Base-by-base conservation (phyloP, 805 yeast species). In the Candida ortonii region DNA sequence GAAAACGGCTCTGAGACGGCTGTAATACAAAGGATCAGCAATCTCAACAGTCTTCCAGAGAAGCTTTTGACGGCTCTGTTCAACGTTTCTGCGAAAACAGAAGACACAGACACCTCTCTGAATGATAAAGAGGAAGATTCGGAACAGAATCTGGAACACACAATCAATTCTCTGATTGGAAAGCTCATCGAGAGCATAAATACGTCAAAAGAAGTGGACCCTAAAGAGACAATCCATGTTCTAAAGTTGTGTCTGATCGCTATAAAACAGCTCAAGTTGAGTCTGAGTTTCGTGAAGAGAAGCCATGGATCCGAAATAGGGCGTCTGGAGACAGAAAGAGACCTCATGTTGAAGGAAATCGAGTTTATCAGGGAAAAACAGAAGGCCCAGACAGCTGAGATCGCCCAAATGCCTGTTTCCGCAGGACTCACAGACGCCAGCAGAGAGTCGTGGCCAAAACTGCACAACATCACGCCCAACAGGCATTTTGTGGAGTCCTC, bases 101-200 rank as follows among this genome's bases (percentile, higher is more conserved):
- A 10, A 27, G 10, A 10, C 14, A 11, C 15, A 6, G 13, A 22
- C 5, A 9, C 24, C 24, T 14, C 24, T n/a, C 24, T 27, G 8
- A 22, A 7, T 12, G 29, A 34, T 6, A 14, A 14, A 7, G 27
- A 38, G 19, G 18, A 16, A 10, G 28, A 27, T 26, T 57, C 5
- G 38, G 50, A 10, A 40, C 55, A 37, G 55, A 65, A 25, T 49
- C 55, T 47, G 41, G 61, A 39, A 41, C 35, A 12, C 37, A 45
- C 29, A 21, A 22, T 46, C 24, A 38, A 26, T 15, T 27, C 29
- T 22, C 30, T 46, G 15, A 44, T 46, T 12, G 9, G 18, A 15
- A 46, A 35, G 19, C 23, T 44, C 20, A 24, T 36, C 4, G 16
- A 22, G 13, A 14, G 17, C 10, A 9, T 6, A 3, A 13, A 22